Conservation (phyloP, 2,329 filamentous ascomycete genomes). For the Monosporascus sp. region DNA sequence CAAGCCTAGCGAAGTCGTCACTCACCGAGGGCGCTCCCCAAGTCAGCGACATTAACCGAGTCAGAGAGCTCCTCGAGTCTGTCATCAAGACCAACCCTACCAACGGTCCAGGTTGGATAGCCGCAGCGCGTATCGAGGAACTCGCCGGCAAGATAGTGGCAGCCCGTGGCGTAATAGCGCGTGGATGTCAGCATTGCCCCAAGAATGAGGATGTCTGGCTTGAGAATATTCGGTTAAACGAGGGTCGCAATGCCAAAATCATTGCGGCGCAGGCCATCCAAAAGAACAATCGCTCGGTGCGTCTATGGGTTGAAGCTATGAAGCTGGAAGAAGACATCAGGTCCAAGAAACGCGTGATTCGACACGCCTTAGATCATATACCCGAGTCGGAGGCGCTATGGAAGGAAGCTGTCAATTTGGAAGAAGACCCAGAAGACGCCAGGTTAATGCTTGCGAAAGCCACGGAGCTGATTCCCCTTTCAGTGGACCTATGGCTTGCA, state of each 20-base stretch:
- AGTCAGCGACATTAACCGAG: slow-evolving; percentile 92
- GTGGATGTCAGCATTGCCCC: slow-evolving; percentile 85
- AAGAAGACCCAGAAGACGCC: slow-evolving; percentile 85
- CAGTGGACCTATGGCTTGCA: slow-evolving; percentile 92
- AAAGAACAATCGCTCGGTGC: slow-evolving; percentile 81
- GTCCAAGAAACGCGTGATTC: slow-evolving; percentile 87
- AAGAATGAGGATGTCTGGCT: slow-evolving; percentile 95
- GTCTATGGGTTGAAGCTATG: slow-evolving; percentile 94
- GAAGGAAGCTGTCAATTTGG: slow-evolving; percentile 95
- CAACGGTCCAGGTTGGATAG: slow-evolving; percentile 93
- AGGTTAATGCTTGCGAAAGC: slow-evolving; percentile 87
- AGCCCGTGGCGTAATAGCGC: slow-evolving; percentile 79
- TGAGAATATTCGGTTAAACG: slow-evolving; percentile 90
- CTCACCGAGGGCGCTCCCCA: slow-evolving; percentile 74
- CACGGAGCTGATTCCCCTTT: slow-evolving; percentile 88
- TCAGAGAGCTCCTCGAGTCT: slow-evolving; percentile 86
- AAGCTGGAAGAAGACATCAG: slow-evolving; percentile 76
- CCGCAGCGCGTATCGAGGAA: slow-evolving; percentile 86
- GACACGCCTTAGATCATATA: slow-evolving; percentile 86
- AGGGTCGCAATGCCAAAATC: slow-evolving; percentile 88
- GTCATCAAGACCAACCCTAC: slow-evolving; percentile 96
- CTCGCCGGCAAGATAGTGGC: slow-evolving; percentile 86
- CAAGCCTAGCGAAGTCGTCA: slow-evolving; percentile 78
- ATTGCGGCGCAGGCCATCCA: slow-evolving; percentile 93
- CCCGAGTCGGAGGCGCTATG: slow-evolving; percentile 94